A percentile compares a stretch with the other conserved stretches of the same genome.
Evolutionary conservation across 345 rosid species (phyloP).

Genomic region (Aquilaria yunnanensis): DNA sequence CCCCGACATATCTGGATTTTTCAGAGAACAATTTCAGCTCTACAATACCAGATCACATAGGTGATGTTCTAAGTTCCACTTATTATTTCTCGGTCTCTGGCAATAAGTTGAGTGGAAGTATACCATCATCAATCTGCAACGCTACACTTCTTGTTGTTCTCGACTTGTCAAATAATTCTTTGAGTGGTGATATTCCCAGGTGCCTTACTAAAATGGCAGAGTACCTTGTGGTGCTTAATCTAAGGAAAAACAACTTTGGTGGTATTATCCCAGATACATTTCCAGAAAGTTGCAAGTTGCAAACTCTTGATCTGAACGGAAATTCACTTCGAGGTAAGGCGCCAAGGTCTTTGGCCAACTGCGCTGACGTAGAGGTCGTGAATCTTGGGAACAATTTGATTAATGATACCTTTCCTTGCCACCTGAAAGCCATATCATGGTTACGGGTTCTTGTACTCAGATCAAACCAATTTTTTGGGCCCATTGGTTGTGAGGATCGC

Average conservation of each 20-base stretch:
- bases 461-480: conserved; percentile 21
- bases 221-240: conserved; percentile 23
- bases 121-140: conserved; percentile 16
- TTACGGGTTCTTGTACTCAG: conserved; percentile 33
- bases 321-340: conserved; percentile 28
- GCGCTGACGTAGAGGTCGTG: conserved; percentile 26
- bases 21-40: too few species aligned
- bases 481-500: not conserved
- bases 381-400: conserved; percentile 30
- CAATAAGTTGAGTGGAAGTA: conserved; percentile 24
- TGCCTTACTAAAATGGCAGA: not conserved
- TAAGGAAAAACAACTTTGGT: conserved; percentile 19
- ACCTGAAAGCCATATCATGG: conserved; percentile 17
- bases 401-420: conserved; percentile 30
- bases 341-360: conserved; percentile 23
- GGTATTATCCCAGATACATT: conserved; percentile 19
- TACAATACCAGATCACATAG: too few species aligned
- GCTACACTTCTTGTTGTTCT: not conserved
- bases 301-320: conserved; percentile 30
- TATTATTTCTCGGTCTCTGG: conserved; percentile 27
- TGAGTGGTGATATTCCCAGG: conserved; percentile 1
- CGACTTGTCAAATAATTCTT: not conserved
- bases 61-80: too few species aligned
- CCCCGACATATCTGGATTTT: too few species aligned
- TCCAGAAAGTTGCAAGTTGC: conserved; percentile 9